Base-by-base conservation (phyloP, 768 basidiomycete genomes). In the Tephrocybe sp. region DNA sequence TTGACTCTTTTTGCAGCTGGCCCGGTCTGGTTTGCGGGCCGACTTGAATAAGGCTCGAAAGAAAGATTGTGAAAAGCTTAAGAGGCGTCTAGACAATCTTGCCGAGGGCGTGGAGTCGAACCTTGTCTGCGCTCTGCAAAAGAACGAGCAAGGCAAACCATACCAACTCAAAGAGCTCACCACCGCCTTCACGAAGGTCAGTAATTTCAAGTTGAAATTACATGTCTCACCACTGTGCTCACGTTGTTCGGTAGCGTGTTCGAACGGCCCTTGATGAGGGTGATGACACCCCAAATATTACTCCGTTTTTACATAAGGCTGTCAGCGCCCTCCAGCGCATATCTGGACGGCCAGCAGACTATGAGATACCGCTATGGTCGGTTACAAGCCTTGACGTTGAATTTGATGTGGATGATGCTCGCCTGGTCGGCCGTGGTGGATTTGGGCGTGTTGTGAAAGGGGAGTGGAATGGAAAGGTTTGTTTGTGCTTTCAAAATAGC, bases 361-460 rank as follows among this genome's bases (percentile, higher is more conserved):
- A 45, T n/a, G 51, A 57, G 15, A 54, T 64, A 24, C 58, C 62
- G 14, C 26, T 50, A 7, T 68, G 65, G 66, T 34, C 49, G 20
- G 43, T 66, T 20, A 66, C 64, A 8, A 62, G 62, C 45, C 49
- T 66, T 11, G 65, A 66, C 21, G 62, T 65, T 8, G 48, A 46
- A 18, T 62, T 64, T 33, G 51, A 62, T 36, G 45, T 53, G 9
- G 53, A 58, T 17, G 55, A 61, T 20, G 32, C 30, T 15, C 45
- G 30, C n/a, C 20, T 58, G 24, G n/a, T 66, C 21, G 66, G 66
- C 6, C 54, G 53, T 32, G 66, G 66, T 12, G 61, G 59, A 12
- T 66, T 65, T 44, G 66, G 65, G 3, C 62, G 58, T 10, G 61
- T 68, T 10, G 65, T 58, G 45, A 44, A 59, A 53, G 66, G 66